Percentiles rank a stretch among this genome's conserved stretches.
Evolutionary conservation across 1,284 basidiomycete species (phyloP).

Genomic region (Fomitopsis schrenkii): DNA sequence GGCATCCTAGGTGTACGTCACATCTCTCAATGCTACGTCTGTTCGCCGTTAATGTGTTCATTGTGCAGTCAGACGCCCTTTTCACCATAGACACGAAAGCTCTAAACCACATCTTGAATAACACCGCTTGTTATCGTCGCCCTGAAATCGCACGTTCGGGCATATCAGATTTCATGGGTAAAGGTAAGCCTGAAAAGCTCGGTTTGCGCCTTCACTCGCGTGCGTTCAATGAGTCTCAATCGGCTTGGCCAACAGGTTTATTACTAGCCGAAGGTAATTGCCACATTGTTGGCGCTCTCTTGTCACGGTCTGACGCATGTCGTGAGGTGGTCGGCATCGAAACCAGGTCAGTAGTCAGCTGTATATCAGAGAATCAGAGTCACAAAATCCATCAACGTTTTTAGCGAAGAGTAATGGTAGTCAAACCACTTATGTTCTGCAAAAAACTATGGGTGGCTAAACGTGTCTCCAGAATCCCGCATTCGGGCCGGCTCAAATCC

Average conservation of each 20-base stretch:
- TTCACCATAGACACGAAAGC: conserved; percentile 37
- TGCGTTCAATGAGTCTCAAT: background rate
- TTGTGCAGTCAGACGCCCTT: conserved; percentile 35
- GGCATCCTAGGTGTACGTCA: conserved; percentile 41
- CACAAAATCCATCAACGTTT: background rate
- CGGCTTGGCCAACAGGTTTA: background rate
- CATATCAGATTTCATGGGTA: conserved; percentile 26
- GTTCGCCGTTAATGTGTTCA: background rate
- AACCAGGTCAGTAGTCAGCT: conserved; percentile 3
- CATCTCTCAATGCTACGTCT: background rate
- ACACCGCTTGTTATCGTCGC: conserved; percentile 31
- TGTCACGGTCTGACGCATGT: background rate
- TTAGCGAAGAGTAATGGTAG: conserved; percentile 30
- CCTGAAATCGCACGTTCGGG: conserved; percentile 18
- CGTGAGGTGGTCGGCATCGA: conserved; percentile 1
- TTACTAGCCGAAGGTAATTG: conserved; percentile 8
- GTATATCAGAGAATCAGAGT: background rate
- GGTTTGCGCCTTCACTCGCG: background rate
- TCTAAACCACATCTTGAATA: conserved; percentile 33
- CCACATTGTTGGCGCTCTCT: background rate
- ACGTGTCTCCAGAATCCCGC: conserved; percentile 45
- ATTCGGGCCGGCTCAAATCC: conserved; percentile 51
- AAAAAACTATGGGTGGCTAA: background rate
- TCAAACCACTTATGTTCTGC: background rate
- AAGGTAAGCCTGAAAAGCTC: conserved; percentile 17